Percentiles rank a stretch among this genome's conserved stretches.
These are phyloP conservation scores for Taphrina pruni DNA, from an alignment of 1,139 yeast species.

Conservation along the genomic window DNA sequence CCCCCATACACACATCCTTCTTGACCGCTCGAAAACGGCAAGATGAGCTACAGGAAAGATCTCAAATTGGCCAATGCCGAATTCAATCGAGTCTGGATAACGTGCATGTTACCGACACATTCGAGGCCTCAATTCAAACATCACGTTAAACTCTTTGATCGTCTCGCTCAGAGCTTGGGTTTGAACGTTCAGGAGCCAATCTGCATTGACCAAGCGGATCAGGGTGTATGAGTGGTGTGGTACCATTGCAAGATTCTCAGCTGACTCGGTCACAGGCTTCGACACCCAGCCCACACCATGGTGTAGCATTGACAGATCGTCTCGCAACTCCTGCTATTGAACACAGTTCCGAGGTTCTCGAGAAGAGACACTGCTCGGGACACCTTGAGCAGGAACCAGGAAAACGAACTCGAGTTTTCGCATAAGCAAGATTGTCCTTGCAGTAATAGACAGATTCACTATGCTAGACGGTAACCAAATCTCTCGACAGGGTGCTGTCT, in stretches of 20 bases:
- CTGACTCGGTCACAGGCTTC: background rate
- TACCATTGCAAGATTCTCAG: too few relatives aligned
- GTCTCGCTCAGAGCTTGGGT: background rate
- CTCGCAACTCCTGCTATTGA: background rate
- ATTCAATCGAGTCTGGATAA: background rate
- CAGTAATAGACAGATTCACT: background rate
- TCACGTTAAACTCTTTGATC: background rate
- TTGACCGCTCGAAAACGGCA: background rate
- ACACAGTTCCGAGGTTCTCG: too few relatives aligned
- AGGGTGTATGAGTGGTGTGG: background rate
- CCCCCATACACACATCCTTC: too few relatives aligned
- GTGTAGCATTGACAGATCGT: background rate
- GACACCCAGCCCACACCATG: background rate
- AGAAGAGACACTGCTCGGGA: background rate
- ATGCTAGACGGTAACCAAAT: too few relatives aligned
- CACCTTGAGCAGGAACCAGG: background rate
- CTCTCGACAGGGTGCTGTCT: too few relatives aligned
- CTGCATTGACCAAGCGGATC: background rate
- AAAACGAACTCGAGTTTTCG: background rate
- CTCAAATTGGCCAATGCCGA: slow-evolving; percentile 7
- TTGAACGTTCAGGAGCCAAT: background rate
- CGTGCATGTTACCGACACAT: background rate
- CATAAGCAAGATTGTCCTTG: background rate
- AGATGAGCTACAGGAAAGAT: slow-evolving; percentile 5
- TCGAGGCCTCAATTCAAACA: background rate